phyloP scores from a whole-genome alignment of 73 alveolate species.

The Paramecium primaurelia region DNA sequence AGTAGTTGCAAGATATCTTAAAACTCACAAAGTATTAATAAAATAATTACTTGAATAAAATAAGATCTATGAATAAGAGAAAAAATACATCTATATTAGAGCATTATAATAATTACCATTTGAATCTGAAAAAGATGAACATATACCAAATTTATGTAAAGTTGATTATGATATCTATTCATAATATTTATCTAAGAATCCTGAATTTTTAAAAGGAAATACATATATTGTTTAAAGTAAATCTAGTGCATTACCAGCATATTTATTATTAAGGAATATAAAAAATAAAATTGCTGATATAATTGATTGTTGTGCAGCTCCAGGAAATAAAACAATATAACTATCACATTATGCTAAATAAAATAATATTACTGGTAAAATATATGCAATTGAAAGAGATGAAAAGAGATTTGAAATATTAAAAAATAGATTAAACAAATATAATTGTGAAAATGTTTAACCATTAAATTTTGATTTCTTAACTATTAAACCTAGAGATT shows the following conservation, averaged over 20 bases:
- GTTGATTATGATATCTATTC: constrained; percentile 27
- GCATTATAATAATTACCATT: neutral
- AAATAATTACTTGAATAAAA: neutral
- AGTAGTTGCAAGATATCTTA: neutral
- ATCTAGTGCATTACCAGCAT: constrained; percentile 61
- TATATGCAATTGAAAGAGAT: constrained; percentile 57
- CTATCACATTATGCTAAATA: constrained; percentile 36
- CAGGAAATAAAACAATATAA: constrained; percentile 61
- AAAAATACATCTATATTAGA: neutral
- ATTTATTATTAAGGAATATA: constrained; percentile 38
- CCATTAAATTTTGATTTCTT: constrained; percentile 48
- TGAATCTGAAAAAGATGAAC: neutral
- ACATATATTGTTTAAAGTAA: constrained; percentile 29
- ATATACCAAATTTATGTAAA: constrained; percentile 40
- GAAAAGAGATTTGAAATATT: constrained; percentile 27
- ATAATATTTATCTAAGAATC: neutral
- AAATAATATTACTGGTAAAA: constrained; percentile 17
- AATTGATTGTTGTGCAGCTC: constrained; percentile 63
- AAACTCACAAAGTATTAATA: neutral
- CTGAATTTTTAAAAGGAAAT: neutral
- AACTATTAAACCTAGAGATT: neutral
- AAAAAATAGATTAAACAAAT: constrained; percentile 28
- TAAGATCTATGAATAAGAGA: neutral
- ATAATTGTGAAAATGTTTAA: neutral
- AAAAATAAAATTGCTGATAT: constrained; percentile 14